These are phyloP conservation scores for Xylaria grammica DNA, from an alignment of 495 filamentous ascomycete species.

Conservation along the genomic window DNA sequence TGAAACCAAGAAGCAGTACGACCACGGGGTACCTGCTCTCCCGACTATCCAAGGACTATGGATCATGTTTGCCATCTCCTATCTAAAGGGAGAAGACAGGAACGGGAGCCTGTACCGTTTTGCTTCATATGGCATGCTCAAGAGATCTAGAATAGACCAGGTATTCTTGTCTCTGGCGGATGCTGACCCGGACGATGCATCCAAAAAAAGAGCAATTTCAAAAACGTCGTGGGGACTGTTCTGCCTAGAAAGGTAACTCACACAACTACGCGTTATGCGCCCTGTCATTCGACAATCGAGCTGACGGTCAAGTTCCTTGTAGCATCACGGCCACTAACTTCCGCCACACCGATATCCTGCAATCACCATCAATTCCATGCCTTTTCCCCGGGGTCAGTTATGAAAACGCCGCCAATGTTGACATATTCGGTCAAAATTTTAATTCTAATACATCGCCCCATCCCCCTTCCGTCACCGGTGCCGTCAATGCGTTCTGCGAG, in stretches of 20 bases:
- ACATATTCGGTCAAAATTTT: neutral
- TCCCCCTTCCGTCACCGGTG: slow-evolving; percentile 6
- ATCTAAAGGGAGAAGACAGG: slow-evolving; percentile 21
- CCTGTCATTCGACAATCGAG: neutral
- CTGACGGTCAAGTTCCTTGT: neutral
- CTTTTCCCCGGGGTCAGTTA: neutral
- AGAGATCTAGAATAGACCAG: slow-evolving; percentile 15
- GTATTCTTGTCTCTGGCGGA: slow-evolving; percentile 11
- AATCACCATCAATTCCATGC: neutral
- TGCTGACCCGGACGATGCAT: slow-evolving; percentile 5
- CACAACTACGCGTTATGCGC: neutral
- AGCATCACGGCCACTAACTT: slow-evolving; percentile 14
- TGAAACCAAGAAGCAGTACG: slow-evolving; percentile 26
- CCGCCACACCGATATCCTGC: neutral
- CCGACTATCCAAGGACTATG: slow-evolving; percentile 24
- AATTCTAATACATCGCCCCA: neutral
- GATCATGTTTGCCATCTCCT: slow-evolving; percentile 23
- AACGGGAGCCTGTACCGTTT: slow-evolving; percentile 28
- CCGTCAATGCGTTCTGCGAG: neutral
- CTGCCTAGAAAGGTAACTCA: slow-evolving; percentile 24
- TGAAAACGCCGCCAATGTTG: neutral
- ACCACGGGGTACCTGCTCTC: slow-evolving; percentile 14
- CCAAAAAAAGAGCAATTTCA: slow-evolving; percentile 17
- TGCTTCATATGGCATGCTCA: slow-evolving; percentile 28
- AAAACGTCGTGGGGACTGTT: slow-evolving; percentile 26